Percentiles rank a stretch among this genome's conserved stretches.
Evolutionary conservation across 2,329 filamentous ascomycete genomes (phyloP).

Genomic region (Cercospora sesami): DNA sequence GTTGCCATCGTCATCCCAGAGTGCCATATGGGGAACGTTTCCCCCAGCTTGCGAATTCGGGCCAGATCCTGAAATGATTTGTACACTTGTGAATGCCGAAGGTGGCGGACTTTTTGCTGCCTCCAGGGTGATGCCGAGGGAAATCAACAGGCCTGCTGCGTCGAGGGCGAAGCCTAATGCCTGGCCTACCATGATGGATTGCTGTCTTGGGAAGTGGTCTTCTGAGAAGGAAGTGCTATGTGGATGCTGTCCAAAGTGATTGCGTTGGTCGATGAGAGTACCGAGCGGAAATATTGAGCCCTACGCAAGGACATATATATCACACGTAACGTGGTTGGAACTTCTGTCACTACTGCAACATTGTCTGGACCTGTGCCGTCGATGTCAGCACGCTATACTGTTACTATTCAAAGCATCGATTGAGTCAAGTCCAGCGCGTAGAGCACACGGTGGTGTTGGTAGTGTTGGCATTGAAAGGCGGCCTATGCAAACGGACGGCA

Average conservation of each 20-base stretch:
- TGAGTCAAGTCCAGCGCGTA: background rate
- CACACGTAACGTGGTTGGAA: no score
- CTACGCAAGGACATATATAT: background rate
- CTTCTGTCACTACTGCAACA: no score
- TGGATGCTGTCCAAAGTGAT: background rate
- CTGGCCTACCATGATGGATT: background rate
- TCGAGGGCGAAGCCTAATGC: background rate
- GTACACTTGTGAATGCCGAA: background rate
- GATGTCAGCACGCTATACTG: no score
- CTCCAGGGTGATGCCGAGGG: background rate
- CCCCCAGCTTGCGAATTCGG: conserved; percentile 1
- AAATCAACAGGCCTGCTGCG: background rate
- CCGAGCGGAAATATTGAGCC: background rate
- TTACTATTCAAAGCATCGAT: background rate
- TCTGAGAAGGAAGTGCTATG: background rate
- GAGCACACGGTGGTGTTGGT: background rate
- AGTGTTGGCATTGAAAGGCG: background rate
- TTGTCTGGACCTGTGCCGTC: no score
- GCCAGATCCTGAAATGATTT: conserved; percentile 3
- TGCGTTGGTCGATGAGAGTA: background rate
- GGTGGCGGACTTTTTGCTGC: background rate
- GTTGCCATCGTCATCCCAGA: conserved; percentile 11
- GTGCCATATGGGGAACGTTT: conserved; percentile 5
- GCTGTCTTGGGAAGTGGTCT: background rate
- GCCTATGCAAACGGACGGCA: background rate